Percentiles rank a stretch among this genome's conserved stretches.
Conservation (phyloP, 2,329 filamentous ascomycete species). For the Talaromyces sp. region DNA sequence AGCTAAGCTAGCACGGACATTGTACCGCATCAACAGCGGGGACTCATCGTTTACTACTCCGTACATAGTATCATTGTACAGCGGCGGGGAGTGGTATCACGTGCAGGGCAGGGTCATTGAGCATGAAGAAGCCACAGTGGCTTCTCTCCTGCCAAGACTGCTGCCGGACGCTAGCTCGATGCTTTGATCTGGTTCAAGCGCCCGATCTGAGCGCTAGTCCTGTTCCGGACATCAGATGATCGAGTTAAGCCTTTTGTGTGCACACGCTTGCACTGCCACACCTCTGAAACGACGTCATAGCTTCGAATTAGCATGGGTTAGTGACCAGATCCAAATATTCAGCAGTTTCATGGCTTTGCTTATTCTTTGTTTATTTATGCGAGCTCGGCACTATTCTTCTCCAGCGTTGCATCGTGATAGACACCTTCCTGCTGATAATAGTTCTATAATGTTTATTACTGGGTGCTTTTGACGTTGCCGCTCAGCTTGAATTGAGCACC, state of each 20-base stretch:
- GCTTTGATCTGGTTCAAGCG: not conserved
- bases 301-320: not conserved
- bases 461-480: not conserved
- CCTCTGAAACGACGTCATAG: conserved; percentile 31
- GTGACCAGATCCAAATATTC: not conserved
- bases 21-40: not conserved
- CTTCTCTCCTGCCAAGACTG: conserved; percentile 1
- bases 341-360: not conserved
- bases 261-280: conserved; percentile 16
- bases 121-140: not conserved
- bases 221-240: not conserved
- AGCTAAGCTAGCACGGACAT: not conserved
- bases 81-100: not conserved
- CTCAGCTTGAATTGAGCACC: conserved; percentile 11
- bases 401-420: not conserved
- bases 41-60: not conserved
- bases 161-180: not conserved
- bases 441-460: not conserved
- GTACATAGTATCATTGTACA: no score
- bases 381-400: not conserved
- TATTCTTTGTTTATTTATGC: not conserved
- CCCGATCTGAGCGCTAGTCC: not conserved
- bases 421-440: not conserved
- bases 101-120: not conserved
- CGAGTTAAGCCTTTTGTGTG: not conserved